Base-by-base conservation (phyloP, 768 basidiomycete genomes). In the Tricholoma bakamatsutake region DNA sequence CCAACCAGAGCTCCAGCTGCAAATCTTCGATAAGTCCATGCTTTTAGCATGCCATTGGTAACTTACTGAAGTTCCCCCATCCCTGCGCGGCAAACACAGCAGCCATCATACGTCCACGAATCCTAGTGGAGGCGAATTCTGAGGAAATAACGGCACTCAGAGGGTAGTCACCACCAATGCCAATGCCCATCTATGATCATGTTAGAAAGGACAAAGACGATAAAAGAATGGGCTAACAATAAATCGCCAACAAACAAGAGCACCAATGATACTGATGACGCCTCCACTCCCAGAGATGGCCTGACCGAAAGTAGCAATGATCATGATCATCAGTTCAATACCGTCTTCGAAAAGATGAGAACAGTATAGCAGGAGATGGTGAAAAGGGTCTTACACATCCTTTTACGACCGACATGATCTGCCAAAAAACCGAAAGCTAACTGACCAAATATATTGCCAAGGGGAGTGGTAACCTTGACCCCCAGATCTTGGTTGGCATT, bases 111-210 rank as follows among this genome's bases (percentile, higher is more conserved):
- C 92, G 79, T 46, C 93, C 93, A 61, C 93, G 83, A 47, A 77
- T 82, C 42, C 80, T 80, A 15, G 85, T 87, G 0, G 89, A 78
- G 1, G 93, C 87, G 61, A 94, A 96, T 66, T 96, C 93, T 31
- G 89, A 92, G 3, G 92, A 85, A 63, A 95, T 94, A 63, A 92
- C 86, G 15, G 93, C 88, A 51, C 80, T 83, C 0, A 94, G 68
- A 5, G 93, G 93, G 66, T 95, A 94, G 62, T 95, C 93, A 15
- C 93, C 93, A 4, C 92, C 93, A 15, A 94, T 89, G 5, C 93
- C 92, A 2, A 93, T 68, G 0, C 90, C 90, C 80, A 83, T 83
- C 84, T 81, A 43, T 2, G 0, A 31, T 24, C 11, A 18, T 4
- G 24, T 62, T 43, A 48, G 57, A 11, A 39, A 57, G n/a, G 37